Evolutionary conservation across 164 flowering plant genomes (phyloP), one percentile per base, ranked within the genome.

Genomic region (Akebia trifoliata): DNA sequence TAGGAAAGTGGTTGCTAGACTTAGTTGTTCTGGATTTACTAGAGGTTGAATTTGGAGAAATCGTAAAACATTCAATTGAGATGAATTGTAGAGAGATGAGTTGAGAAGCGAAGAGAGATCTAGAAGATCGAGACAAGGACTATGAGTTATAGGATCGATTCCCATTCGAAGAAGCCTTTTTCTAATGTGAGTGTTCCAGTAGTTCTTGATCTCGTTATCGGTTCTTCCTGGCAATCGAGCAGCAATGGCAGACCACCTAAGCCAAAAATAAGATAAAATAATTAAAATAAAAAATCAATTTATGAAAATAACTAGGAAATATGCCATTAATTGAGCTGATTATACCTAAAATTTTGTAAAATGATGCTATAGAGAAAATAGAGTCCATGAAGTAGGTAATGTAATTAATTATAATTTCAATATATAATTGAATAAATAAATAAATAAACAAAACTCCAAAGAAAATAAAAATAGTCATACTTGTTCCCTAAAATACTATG

Each of bases 121-220:
- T 4, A 88, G 72, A 44, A 86, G 87, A 68, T 89, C 96, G 0
- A 86, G 77, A 1, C 96, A 78, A 5, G 91, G 96, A 43, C 69
- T 73, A 45, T 92, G 96, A 6, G 96, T 89, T 18, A 86, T 90
- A 0, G 98, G 98, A 56, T 92, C 98, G 26, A 92, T 85, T 36
- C 98, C 98, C 90, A 82, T 85, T 32, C 95, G 62, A 0, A 88
- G 81, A 14, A 92, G 89, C 78, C 80, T 78, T 61, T 92, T 92
- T 18, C 98, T 56, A 25, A 92, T 89, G 80, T 82, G 95, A 26
- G 98, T 91, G 77, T 91, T 91, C 98, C 98, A 91, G 63, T 81
- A 91, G 74, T 91, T 91, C 74, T 91, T 91, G 54, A 90, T 85
- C 61, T 90, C 97, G 38, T 90, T 90, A 61, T 90, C 97, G 1